A percentile compares a stretch with the other conserved stretches of the same genome.
These are phyloP conservation scores for Tylopilus intermedius DNA, from an alignment of 768 basidiomycete species.

Conservation along the genomic window DNA sequence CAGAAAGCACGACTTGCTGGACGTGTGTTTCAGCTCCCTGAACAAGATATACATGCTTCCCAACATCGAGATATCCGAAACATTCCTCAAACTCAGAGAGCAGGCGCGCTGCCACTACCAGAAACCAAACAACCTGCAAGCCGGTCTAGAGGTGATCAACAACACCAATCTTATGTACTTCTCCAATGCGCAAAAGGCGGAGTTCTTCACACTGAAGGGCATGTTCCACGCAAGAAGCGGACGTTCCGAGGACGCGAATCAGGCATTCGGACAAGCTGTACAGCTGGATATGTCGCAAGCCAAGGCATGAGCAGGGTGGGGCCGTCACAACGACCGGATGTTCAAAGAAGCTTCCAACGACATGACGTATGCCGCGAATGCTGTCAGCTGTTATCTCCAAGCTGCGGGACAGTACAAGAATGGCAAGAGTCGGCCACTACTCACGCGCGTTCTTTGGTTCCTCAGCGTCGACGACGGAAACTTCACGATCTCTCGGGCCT, in stretches of 20 bases:
- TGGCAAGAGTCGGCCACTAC: neutral
- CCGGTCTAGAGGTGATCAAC: slow-evolving; percentile 97
- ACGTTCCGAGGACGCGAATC: slow-evolving; percentile 83
- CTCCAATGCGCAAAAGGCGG: slow-evolving; percentile 90
- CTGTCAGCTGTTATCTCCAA: neutral
- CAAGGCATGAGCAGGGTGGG: slow-evolving; percentile 99
- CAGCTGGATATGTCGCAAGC: slow-evolving; percentile 93
- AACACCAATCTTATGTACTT: slow-evolving; percentile 99
- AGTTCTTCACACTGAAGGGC: slow-evolving; percentile 96
- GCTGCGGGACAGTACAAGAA: neutral
- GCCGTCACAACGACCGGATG: slow-evolving; percentile 85
- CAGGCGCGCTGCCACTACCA: slow-evolving; percentile 98
- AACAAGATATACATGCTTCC: slow-evolving; percentile 98
- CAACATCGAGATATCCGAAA: slow-evolving; percentile 99
- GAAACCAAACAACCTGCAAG: slow-evolving; percentile 86
- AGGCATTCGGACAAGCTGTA: slow-evolving; percentile 90
- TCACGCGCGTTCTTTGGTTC: slow-evolving; percentile 45
- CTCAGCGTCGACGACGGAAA: slow-evolving; percentile 84
- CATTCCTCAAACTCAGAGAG: slow-evolving; percentile 95
- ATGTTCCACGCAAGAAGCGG: slow-evolving; percentile 93
- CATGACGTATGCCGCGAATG: no score
- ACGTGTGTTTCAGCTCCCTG: slow-evolving; percentile 90
- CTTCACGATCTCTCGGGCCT: slow-evolving; percentile 70
- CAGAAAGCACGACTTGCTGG: slow-evolving; percentile 90
- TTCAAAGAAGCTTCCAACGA: no score